Evolutionary conservation across 345 rosid genomes (phyloP).

Genomic region (Eucalyptus leucophloia): DNA sequence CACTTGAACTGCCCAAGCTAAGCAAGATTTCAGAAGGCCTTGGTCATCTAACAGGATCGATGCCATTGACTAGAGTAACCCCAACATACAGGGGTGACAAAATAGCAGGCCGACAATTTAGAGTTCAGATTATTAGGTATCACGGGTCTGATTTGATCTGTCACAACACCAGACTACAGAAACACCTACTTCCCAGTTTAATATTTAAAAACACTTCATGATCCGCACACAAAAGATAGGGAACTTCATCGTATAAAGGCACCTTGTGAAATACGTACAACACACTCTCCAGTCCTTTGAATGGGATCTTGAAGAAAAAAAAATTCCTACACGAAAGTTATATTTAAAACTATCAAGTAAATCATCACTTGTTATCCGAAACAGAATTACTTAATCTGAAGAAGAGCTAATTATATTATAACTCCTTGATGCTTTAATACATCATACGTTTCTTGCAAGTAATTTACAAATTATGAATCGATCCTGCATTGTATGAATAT

Average conservation of each 20-base stretch:
- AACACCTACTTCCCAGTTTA: background rate
- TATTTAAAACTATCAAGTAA: background rate
- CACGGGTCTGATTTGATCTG: background rate
- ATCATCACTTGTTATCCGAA: background rate
- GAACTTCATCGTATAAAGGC: background rate
- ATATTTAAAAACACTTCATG: background rate
- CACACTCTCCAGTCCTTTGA: background rate
- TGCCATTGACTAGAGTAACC: background rate
- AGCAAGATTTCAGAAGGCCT: background rate
- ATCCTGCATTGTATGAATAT: background rate
- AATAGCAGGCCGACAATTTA: background rate
- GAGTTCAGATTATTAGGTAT: background rate
- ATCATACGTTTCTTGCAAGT: background rate
- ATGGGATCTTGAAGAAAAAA: background rate
- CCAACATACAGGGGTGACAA: background rate
- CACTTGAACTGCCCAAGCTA: background rate
- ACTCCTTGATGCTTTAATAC: background rate
- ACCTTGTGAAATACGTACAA: background rate
- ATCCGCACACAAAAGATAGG: background rate
- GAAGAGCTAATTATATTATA: background rate
- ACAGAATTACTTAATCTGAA: background rate
- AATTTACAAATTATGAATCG: background rate
- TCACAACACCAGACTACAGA: background rate
- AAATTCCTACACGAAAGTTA: background rate
- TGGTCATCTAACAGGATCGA: background rate